Conservation (phyloP, 1,284 basidiomycete genomes). For the Apiotrichum veenhuisii region DNA sequence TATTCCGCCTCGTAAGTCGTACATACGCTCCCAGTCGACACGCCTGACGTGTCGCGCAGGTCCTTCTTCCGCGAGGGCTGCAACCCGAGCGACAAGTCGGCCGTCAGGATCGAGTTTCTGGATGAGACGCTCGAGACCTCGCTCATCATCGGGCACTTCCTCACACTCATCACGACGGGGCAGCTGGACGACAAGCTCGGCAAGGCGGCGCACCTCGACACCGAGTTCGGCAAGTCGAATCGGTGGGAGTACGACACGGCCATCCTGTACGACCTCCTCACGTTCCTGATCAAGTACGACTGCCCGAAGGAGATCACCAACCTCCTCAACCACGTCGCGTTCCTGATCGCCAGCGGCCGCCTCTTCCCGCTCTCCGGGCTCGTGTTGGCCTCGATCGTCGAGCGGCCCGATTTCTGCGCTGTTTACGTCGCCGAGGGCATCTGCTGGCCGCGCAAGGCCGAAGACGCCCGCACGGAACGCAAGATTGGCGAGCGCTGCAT, state of each 20-base stretch:
- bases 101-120: neutral
- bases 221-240: no score
- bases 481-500: no score
- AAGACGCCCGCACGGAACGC: no score
- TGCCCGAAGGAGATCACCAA: neutral
- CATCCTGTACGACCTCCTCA: neutral
- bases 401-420: neutral
- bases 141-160: neutral
- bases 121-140: neutral
- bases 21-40: neutral
- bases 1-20: slow-evolving; percentile 1
- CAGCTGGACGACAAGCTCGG: neutral
- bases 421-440: neutral
- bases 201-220: neutral
- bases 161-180: neutral
- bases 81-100: no score
- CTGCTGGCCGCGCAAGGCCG: no score
- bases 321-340: neutral
- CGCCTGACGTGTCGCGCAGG: no score
- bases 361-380: neutral
- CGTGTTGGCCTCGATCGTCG: neutral
- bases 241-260: neutral
- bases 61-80: neutral
- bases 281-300: neutral
- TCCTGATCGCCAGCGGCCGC: neutral